phyloP scores from a whole-genome alignment of 106 monocot species.

The Dioscorea alata region DNA sequence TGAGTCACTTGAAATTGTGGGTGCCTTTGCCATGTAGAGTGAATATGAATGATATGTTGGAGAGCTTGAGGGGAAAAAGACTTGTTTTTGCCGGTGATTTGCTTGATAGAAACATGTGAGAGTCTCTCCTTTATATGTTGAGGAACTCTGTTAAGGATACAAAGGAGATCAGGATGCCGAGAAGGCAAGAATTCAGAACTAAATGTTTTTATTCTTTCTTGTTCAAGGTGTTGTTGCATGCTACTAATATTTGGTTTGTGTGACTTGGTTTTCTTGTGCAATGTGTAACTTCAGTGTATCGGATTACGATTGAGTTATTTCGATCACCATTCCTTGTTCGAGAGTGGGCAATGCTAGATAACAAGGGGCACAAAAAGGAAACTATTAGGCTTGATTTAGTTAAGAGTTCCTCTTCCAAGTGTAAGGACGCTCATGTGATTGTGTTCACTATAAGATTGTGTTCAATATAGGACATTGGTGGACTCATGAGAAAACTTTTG shows the following conservation, averaged over 20 bases:
- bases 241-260: too few relatives aligned
- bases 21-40: slow-evolving; percentile 31
- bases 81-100: slow-evolving; percentile 89
- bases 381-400: slow-evolving; percentile 79
- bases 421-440: slow-evolving; percentile 70
- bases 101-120: slow-evolving; percentile 95
- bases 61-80: slow-evolving; percentile 74
- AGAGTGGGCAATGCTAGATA: slow-evolving; percentile 65
- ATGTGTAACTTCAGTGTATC: slow-evolving; percentile 11
- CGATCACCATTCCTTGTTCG: slow-evolving; percentile 89
- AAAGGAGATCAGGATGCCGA: slow-evolving; percentile 55
- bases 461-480: slow-evolving; percentile 98
- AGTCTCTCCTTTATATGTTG: slow-evolving; percentile 70
- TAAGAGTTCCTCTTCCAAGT: slow-evolving; percentile 52
- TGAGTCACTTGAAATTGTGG: background rate
- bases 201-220: slow-evolving; percentile 79
- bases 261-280: background rate
- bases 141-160: slow-evolving; percentile 67
- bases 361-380: slow-evolving; percentile 54
- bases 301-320: slow-evolving; percentile 94
- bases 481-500: slow-evolving; percentile 90
- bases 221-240: slow-evolving; percentile 36
- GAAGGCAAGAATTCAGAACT: slow-evolving; percentile 62
- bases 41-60: slow-evolving; percentile 75
- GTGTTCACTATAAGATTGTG: slow-evolving; percentile 83